These are phyloP conservation scores for Crotalaria pallida DNA, from an alignment of 306 rosid genomes.

Conservation along the genomic window DNA sequence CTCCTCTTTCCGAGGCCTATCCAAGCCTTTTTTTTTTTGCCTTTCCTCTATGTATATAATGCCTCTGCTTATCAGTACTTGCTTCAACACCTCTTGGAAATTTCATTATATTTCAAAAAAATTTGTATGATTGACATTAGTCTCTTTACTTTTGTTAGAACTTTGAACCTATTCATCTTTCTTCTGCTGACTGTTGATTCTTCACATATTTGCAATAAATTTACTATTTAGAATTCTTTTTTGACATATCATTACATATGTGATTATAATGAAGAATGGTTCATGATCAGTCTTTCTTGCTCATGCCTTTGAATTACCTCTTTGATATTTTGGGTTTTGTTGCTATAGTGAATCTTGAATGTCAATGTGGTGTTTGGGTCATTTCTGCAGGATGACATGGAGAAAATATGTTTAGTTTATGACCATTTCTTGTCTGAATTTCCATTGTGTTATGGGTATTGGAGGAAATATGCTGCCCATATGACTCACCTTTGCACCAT, in stretches of 20 bases:
- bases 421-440: conserved; percentile 67
- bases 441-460: conserved; percentile 87
- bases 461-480: conserved; percentile 74
- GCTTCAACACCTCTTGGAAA: too few species aligned
- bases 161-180: too few species aligned
- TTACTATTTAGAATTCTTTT: not conserved
- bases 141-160: too few species aligned
- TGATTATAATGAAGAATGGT: not conserved
- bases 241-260: not conserved
- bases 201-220: too few species aligned
- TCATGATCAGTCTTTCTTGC: conserved; percentile 12
- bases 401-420: conserved; percentile 54
- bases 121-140: too few species aligned
- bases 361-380: conserved; percentile 13
- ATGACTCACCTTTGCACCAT: conserved; percentile 43
- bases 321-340: conserved; percentile 17
- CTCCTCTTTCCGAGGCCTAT: too few species aligned
- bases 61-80: too few species aligned
- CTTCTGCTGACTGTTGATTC: too few species aligned
- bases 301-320: not conserved
- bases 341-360: conserved; percentile 9
- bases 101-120: too few species aligned
- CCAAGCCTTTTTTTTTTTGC: too few species aligned
- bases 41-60: too few species aligned
- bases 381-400: conserved; percentile 56